phyloP scores from a whole-genome alignment of 1,139 yeast genomes.

The Pichia sp. region DNA sequence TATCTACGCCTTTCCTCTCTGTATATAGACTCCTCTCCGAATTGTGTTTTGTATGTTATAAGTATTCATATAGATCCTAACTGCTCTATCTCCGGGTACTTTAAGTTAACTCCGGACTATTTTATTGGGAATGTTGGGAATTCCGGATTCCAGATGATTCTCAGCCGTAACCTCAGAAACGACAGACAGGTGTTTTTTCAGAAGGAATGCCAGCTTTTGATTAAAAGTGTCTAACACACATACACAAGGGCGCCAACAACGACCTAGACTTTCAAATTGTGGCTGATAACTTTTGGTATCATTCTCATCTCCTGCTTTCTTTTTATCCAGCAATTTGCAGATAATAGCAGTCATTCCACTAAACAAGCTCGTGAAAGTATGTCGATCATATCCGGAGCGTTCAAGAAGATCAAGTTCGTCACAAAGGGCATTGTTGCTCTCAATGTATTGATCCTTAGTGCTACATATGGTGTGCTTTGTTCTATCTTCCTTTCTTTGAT shows the following conservation, averaged over 20 bases:
- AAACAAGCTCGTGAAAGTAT: slow-evolving; percentile 10
- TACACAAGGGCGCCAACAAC: no score
- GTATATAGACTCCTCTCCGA: no score
- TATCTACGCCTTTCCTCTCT: neutral
- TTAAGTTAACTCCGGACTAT: no score
- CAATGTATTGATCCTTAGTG: slow-evolving; percentile 48
- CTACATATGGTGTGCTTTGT: slow-evolving; percentile 69
- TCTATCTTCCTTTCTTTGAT: slow-evolving; percentile 58
- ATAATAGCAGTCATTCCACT: neutral
- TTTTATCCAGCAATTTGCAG: slow-evolving; percentile 3
- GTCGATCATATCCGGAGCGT: slow-evolving; percentile 20
- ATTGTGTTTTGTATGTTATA: no score
- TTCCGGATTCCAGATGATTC: no score
- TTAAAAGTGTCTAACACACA: no score
- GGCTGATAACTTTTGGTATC: slow-evolving; percentile 1
- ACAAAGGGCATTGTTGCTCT: slow-evolving; percentile 49
- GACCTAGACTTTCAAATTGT: slow-evolving; percentile 8
- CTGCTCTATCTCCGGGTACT: no score
- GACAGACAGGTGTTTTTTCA: no score
- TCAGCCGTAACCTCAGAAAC: no score
- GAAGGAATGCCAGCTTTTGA: no score
- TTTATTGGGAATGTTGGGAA: no score
- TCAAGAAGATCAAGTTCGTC: slow-evolving; percentile 39
- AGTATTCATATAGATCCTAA: no score
- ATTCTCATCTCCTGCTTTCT: slow-evolving; percentile 7